Evolutionary conservation across 2,329 filamentous ascomycete species (phyloP).

Genomic region (Conoideocrella luteorostrata): DNA sequence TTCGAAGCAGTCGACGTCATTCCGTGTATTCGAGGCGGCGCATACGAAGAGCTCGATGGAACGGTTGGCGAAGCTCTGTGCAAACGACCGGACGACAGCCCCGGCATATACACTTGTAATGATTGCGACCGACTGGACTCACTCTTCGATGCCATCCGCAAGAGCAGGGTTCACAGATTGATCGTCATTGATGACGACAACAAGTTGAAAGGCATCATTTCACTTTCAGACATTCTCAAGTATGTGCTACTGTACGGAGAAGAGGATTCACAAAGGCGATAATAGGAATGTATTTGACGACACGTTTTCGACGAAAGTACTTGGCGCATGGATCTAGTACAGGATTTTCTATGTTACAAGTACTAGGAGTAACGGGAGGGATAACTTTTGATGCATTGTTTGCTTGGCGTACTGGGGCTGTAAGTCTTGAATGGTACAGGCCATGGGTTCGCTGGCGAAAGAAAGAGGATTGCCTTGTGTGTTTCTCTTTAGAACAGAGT

Average conservation of each 20-base stretch:
- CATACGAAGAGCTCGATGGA: conserved; percentile 82
- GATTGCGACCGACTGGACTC: conserved; percentile 87
- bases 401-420: conserved; percentile 1
- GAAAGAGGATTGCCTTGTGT: not conserved
- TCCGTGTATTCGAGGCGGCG: conserved; percentile 85
- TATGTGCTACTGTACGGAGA: conserved; percentile 83
- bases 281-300: not conserved
- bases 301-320: not conserved
- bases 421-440: conserved; percentile 6
- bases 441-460: not conserved
- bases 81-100: conserved; percentile 83
- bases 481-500: not conserved
- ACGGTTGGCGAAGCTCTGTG: conserved; percentile 84
- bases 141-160: conserved; percentile 94
- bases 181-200: conserved; percentile 89
- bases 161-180: conserved; percentile 86
- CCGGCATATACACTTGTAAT: conserved; percentile 93
- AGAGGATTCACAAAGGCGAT: conserved; percentile 35
- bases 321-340: not conserved
- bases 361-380: conserved; percentile 4
- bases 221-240: conserved; percentile 91
- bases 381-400: not conserved
- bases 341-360: conserved; percentile 1
- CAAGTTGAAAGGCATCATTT: conserved; percentile 81
- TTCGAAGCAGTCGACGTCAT: conserved; percentile 98